A percentile compares a stretch with the other conserved stretches of the same genome.
Conservation (phyloP, 2,329 filamentous ascomycete genomes). For the Trichoderma gracile region DNA sequence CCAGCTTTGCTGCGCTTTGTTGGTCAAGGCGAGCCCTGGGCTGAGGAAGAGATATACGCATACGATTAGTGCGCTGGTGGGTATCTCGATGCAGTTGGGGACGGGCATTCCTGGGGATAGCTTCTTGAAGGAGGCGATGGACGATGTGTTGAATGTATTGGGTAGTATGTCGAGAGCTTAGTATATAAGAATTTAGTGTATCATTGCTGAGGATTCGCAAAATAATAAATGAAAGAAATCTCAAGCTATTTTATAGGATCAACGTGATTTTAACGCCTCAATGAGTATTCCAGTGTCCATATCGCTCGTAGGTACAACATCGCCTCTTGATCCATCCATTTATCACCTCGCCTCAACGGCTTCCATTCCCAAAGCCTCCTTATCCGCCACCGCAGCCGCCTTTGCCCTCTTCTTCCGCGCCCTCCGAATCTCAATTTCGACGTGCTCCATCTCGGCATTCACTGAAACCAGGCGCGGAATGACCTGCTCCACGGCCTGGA, state of each 20-base stretch:
- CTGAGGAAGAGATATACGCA: slow-evolving; percentile 53
- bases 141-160: slow-evolving; percentile 46
- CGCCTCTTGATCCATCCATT: neutral
- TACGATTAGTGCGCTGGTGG: slow-evolving; percentile 52
- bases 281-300: neutral
- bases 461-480: slow-evolving; percentile 60
- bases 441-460: slow-evolving; percentile 59
- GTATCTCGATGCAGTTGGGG: slow-evolving; percentile 49
- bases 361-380: slow-evolving; percentile 27
- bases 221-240: neutral
- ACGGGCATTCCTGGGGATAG: slow-evolving; percentile 35
- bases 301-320: neutral
- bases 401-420: slow-evolving; percentile 58
- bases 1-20: slow-evolving; percentile 57
- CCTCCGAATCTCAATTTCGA: slow-evolving; percentile 69
- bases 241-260: too few species aligned
- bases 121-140: slow-evolving; percentile 45
- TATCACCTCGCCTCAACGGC: slow-evolving; percentile 27
- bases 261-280: too few species aligned
- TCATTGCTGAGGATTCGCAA: neutral
- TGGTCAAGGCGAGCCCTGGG: slow-evolving; percentile 48
- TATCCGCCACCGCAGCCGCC: slow-evolving; percentile 41
- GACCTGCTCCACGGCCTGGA: slow-evolving; percentile 56
- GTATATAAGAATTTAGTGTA: neutral
- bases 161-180: slow-evolving; percentile 28